These are phyloP conservation scores for Hibiscus mutabilis DNA, from an alignment of 345 rosid species.

Conservation along the genomic window DNA sequence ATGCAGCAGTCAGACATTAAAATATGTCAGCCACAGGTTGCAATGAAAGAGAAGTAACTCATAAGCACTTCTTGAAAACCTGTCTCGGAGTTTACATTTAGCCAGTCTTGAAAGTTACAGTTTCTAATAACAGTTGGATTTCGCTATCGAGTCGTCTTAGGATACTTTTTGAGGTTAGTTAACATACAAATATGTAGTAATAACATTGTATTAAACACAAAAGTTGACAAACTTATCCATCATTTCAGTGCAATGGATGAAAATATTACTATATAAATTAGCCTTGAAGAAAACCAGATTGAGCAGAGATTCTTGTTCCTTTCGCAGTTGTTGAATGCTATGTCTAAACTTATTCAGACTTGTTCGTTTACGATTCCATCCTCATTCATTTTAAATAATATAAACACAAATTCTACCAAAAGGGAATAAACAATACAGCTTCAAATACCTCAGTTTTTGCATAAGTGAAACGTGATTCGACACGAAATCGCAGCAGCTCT, in stretches of 20 bases:
- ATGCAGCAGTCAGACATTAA: background rate
- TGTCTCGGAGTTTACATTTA: background rate
- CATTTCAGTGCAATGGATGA: no score
- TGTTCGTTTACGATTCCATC: background rate
- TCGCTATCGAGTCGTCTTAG: no score
- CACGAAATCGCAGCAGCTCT: constrained; percentile 52
- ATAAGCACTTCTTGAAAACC: background rate
- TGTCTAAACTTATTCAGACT: background rate
- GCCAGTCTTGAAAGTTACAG: background rate
- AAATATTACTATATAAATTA: no score
- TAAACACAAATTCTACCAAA: background rate
- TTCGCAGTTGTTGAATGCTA: background rate
- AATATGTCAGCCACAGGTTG: background rate
- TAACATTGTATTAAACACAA: no score
- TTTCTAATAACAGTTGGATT: background rate
- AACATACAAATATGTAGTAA: no score
- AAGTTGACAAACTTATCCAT: no score
- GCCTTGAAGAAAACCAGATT: background rate
- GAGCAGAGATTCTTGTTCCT: background rate
- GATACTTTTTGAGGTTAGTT: no score
- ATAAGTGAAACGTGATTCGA: constrained; percentile 54
- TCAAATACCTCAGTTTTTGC: constrained; percentile 60
- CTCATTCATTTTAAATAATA: background rate
- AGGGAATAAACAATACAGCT: background rate
- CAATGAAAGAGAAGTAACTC: background rate